Base-by-base conservation (phyloP, 495 filamentous ascomycete genomes). In the Trichoderma asperelloides region DNA sequence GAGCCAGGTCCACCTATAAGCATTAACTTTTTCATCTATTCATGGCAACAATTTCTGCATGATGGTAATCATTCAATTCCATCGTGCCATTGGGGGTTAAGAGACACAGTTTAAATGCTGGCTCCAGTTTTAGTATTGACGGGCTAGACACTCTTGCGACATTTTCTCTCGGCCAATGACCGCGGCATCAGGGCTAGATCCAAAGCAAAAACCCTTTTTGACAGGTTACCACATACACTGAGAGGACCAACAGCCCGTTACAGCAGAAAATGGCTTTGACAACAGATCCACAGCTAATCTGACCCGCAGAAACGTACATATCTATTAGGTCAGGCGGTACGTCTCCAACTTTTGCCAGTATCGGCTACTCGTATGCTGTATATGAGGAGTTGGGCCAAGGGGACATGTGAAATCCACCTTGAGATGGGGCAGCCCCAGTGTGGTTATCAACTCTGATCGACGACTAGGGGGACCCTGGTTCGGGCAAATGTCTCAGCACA, bases 321-420 rank as follows among this genome's bases (percentile, higher is more conserved):
- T 60, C 23, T 28, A 60, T 18, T 60, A 18, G 55, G 55, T 60
- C 55, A 60, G 55, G 55, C 55, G 55, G 27, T 60, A 60, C 55
- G 3, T 60, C 25, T 16, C 28, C 55, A 8, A 21, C 18, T 23
- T 21, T 21, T 47, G 12, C 43, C n/a, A 1, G 43, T 47, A 16
- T n/a, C 13, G 15, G n/a, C 18, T 18, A 16, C 43, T 47, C n/a
- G 15, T 21, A 3, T 51, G 47, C 43, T 13, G n/a, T n/a, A n/a
- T n/a, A 47, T 51, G 47, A 51, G 47, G 21, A 51, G 47, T 21
- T 51, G 18, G 16, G 47, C 5, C 21, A 11, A 11, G n/a, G 21
- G 47, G 47, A 21, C 18, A 7, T 51, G 47, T 12, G n/a, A 21
- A 37, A 37, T 37, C 33, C 33, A 37, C 33, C 33, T 37, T 37